Conservation (phyloP, 768 basidiomycete species). For the Auriscalpium vulgare region DNA sequence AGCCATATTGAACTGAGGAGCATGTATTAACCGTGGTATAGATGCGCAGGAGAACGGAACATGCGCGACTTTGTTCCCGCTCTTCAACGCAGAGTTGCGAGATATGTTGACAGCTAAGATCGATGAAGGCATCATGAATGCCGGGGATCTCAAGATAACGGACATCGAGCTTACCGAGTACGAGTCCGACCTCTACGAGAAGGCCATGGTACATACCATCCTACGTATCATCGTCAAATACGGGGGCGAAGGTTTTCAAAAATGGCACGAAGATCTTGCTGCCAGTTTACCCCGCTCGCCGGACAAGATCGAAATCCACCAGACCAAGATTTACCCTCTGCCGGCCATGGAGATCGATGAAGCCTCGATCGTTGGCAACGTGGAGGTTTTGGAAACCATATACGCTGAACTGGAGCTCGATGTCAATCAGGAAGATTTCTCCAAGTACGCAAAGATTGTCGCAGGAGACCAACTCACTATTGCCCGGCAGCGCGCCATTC, state of each 20-base stretch:
- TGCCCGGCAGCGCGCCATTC: too few species aligned
- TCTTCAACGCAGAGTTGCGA: constrained; percentile 19
- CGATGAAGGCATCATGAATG: constrained; percentile 14
- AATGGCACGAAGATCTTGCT: constrained; percentile 17
- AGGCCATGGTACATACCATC: constrained; percentile 19
- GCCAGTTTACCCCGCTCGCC: constrained; percentile 13
- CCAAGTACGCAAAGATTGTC: neutral
- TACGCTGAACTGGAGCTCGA: constrained; percentile 19
- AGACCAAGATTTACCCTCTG: constrained; percentile 23
- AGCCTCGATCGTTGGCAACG: constrained; percentile 27
- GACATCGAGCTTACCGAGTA: constrained; percentile 22
- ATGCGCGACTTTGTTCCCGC: constrained; percentile 25
- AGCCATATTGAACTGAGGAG: neutral
- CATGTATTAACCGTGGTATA: neutral
- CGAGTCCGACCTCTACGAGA: neutral
- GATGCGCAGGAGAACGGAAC: constrained; percentile 31
- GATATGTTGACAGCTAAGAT: constrained; percentile 21
- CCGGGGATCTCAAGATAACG: constrained; percentile 16
- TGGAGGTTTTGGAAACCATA: constrained; percentile 25
- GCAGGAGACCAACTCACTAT: too few species aligned
- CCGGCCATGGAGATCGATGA: constrained; percentile 31
- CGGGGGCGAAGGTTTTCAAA: constrained; percentile 23
- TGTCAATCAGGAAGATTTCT: neutral
- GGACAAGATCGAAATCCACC: constrained; percentile 22
- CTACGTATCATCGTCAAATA: constrained; percentile 24